Conservation (phyloP, 2,329 filamentous ascomycete genomes). For the Triangularia verruculosa region DNA sequence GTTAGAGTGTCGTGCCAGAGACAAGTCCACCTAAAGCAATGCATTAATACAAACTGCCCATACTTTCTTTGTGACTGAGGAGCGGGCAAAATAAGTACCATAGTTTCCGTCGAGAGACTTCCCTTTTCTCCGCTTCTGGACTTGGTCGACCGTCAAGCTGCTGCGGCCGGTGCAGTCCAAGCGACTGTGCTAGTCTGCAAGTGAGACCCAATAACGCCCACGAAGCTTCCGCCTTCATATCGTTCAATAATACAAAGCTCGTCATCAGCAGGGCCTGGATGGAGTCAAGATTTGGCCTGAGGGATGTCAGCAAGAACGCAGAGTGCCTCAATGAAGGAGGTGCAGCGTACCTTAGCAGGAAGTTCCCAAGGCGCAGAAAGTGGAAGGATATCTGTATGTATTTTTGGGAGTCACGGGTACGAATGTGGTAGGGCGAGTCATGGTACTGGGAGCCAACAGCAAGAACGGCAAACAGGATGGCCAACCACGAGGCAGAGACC, state of each 20-base stretch:
- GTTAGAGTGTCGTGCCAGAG: constrained; percentile 66
- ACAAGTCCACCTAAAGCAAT: constrained; percentile 54
- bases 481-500: constrained; percentile 63
- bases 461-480: constrained; percentile 62
- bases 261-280: constrained; percentile 63
- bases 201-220: constrained; percentile 64
- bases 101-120: constrained; percentile 53
- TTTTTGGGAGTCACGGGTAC: constrained; percentile 57
- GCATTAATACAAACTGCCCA: constrained; percentile 23
- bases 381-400: constrained; percentile 65
- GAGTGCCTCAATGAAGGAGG: too few species aligned
- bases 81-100: constrained; percentile 41
- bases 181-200: constrained; percentile 62
- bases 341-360: constrained; percentile 50
- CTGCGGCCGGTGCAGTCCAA: constrained; percentile 56
- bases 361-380: constrained; percentile 62
- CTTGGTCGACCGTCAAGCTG: constrained; percentile 46
- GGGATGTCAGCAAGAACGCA: not conserved
- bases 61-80: not conserved
- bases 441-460: constrained; percentile 66
- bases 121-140: constrained; percentile 48
- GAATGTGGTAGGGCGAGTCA: constrained; percentile 60
- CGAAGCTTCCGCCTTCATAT: constrained; percentile 68
- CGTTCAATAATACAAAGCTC: constrained; percentile 62
- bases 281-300: constrained; percentile 60